Base-by-base conservation (phyloP, 805 yeast genomes). In the Peterozyma toletana region DNA sequence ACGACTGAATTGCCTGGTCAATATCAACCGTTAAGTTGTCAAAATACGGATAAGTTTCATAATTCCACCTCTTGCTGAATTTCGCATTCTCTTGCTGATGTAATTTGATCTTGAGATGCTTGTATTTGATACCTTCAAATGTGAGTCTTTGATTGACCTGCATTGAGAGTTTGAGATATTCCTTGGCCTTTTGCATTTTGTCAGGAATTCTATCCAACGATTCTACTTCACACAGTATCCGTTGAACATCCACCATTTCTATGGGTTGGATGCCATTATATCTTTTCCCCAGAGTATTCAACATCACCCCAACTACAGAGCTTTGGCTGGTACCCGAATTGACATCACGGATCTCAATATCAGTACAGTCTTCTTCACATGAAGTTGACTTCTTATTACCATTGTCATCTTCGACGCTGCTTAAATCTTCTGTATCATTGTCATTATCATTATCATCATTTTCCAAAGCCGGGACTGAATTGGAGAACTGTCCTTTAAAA, bases 1-100 rank as follows among this genome's bases (percentile, higher is more conserved):
- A 72, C 18, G 77, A 76, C 27, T 68, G 62, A 38, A 68, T 58
- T 1, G 72, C 63, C 35, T 56, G 62, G 50, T 75, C 71, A 33
- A 57, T 57, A 33, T 59, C 58, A 30, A 52, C 56, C 11, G 56
- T 63, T 29, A 44, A 40, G 35, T 44, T 38, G 33, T 34, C 41
- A 38, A 29, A 40, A 16, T 11, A 38, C 6, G 41, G 56, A 58
- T 75, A 67, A 1, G 59, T 61, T 17, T 66, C 62, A 50, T 75
- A 75, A 48, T 69, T 55, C 78, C 79, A 77, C 40, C 65, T 64
- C 10, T 49, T 13, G 13, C 37, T 37, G 21, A 40, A 11, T n/a
- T 36, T 16, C 10, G 34, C 30, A 3, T 35, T 38, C 2, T 59
- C 44, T 50, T 67, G 66, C 1, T 41, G n/a, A 17, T 40, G 34